These are phyloP conservation scores for Podospora comata DNA, from an alignment of 495 filamentous ascomycete species.

Conservation along the genomic window DNA sequence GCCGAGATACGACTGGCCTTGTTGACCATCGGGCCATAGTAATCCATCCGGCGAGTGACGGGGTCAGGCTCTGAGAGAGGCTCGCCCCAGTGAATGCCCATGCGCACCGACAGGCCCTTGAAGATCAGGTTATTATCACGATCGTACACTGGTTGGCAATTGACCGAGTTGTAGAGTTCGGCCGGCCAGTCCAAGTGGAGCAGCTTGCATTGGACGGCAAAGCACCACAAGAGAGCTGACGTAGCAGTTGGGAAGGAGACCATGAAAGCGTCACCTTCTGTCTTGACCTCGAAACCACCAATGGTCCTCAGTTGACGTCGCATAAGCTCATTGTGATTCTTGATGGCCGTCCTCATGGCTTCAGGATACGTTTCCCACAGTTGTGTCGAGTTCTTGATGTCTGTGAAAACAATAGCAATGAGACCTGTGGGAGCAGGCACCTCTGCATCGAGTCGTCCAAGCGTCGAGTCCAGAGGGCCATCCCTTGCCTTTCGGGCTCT, in stretches of 20 bases:
- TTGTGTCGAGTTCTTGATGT: conserved; percentile 97
- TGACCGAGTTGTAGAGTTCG: conserved; percentile 82
- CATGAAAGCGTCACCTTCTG: conserved; percentile 99
- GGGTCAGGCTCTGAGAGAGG: conserved; percentile 95
- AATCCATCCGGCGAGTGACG: conserved; percentile 97
- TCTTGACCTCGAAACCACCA: conserved; percentile 98
- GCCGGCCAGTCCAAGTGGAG: conserved; percentile 88
- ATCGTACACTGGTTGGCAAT: conserved; percentile 77
- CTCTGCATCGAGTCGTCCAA: conserved; percentile 79
- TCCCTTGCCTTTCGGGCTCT: conserved; percentile 63
- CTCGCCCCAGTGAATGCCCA: conserved; percentile 94
- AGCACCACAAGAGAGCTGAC: conserved; percentile 89
- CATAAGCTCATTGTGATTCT: conserved; percentile 93
- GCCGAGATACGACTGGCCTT: conserved; percentile 88
- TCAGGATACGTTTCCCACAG: conserved; percentile 95
- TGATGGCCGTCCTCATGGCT: conserved; percentile 93
- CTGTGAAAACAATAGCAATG: conserved; percentile 92
- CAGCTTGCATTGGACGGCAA: conserved; percentile 84
- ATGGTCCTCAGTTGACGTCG: conserved; percentile 88
- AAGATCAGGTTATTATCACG: conserved; percentile 87
- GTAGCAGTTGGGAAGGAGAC: conserved; percentile 96
- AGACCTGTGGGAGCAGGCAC: conserved; percentile 87
- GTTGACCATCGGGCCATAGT: conserved; percentile 99
- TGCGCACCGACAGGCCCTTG: conserved; percentile 87
- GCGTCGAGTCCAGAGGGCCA: conserved; percentile 68